Base-by-base conservation (phyloP, 2,329 filamentous ascomycete species). In the Purpureocillium lavendulum region DNA sequence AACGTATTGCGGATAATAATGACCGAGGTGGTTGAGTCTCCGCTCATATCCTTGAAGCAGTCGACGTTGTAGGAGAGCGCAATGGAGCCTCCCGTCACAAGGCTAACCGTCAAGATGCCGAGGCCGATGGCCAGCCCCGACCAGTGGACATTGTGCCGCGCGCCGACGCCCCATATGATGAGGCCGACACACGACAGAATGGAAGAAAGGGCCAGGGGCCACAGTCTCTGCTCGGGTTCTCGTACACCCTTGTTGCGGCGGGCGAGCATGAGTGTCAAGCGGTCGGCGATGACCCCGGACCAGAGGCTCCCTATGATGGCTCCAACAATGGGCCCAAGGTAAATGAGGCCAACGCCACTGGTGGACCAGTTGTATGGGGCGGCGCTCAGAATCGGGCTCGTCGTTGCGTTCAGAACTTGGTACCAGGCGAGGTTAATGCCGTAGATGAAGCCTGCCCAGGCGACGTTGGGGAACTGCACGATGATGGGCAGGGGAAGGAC, bases 141-240 rank as follows among this genome's bases (percentile, higher is more conserved):
- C 53, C 54, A 62, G 38, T 60, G 60, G 9, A 62, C 42, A 7
- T 50, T 33, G 28, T 57, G 51, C 3, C 48, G 47, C 2, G 59
- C 59, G 10, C 21, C 21, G 10, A 26, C 21, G 10, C 21, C 21
- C 21, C 21, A 26, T 6, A 26, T 10, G 36, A 72, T 61, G 14
- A 72, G 54, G 1, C 64, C 65, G 16, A 53, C 57, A 1, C 62
- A 59, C 0, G 65, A 54, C n/a, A 70, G 45, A 11, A 70, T 28
- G 3, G 59, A 44, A 4, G 60, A 62, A 0, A 59, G 52, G 1
- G 53, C 47, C 2, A 56, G 37, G 3, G 46, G 36, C 60, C 58
- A 63, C 4, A 64, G 48, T 1, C 60, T 47, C 18, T 61, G 55
- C 32, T 64, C 60, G 0, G 60, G 51, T 21, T 64, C 60, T 3